phyloP scores from a whole-genome alignment of 2,329 filamentous ascomycete genomes.

The Aspergillus caelatus region DNA sequence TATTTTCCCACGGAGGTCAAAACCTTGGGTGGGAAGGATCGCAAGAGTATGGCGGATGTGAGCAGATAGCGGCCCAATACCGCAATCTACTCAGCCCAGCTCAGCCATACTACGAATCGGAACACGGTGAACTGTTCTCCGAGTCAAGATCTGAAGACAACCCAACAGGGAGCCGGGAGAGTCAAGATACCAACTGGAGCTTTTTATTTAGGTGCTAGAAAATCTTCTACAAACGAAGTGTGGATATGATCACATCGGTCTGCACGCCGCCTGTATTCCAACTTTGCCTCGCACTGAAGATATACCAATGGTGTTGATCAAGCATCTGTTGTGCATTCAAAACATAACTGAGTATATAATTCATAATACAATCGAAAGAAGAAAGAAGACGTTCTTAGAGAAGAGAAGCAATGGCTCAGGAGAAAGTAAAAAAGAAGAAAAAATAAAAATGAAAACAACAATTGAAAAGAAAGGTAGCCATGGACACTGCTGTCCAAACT shows the following conservation, averaged over 20 bases:
- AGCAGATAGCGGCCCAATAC: slow-evolving; percentile 9
- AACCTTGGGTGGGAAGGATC: background rate
- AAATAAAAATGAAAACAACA: too few relatives aligned
- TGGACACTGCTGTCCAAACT: slow-evolving; percentile 11
- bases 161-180: too few relatives aligned
- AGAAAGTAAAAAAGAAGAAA: background rate
- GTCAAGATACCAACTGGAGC: background rate
- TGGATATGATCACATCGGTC: background rate
- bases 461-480: slow-evolving; percentile 3
- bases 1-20: background rate
- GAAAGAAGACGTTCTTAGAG: background rate
- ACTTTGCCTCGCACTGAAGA: background rate
- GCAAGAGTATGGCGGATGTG: background rate
- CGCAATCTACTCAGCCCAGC: slow-evolving; percentile 4
- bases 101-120: slow-evolving; percentile 12
- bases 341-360: background rate
- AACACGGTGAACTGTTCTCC: background rate
- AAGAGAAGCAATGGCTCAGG: background rate
- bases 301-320: background rate
- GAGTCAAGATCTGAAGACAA: background rate
- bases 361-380: slow-evolving; percentile 5
- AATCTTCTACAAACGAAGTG: background rate
- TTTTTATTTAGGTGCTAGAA: background rate
- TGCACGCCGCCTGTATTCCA: background rate
- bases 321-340: background rate